Evolutionary conservation across 2,329 filamentous ascomycete species (phyloP), one percentile per base, ranked within the genome.

Genomic region (Fusarium goolgardi): DNA sequence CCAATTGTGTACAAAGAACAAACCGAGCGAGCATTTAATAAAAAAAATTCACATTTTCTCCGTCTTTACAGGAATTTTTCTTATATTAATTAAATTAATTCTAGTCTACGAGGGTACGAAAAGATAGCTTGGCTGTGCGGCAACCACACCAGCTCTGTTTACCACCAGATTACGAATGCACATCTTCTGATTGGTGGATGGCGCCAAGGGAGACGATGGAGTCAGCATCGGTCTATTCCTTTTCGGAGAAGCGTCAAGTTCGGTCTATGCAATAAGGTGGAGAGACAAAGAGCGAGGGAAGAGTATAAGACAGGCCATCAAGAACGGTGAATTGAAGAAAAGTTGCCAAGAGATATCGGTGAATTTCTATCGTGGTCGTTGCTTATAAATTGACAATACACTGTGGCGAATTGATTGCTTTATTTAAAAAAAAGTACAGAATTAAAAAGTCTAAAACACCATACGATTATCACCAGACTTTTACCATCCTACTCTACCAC

Each of bases 131-230:
- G 13, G 6, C 16, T 10, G 16, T 16, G 55, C 39, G 40, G 12
- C 56, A 45, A 32, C 45, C 40, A 59, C 45, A 34, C 34, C 44
- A 18, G 40, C 49, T 57, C 44, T 66, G 44, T 53, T 75, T 71
- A 76, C 73, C 39, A 63, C n/a, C 50, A 6, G 75, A 67, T 78
- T 75, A 78, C 76, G 76, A 78, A 78, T 77, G 55, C 58, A 65
- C 54, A 55, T 31, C 7, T 27, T 45, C 55, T 75, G 70, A 78
- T 78, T 78, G 77, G 77, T 32, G 41, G 20, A 41, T 15, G 15
- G 10, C 32, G 13, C 15, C 11, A 21, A 16, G 34, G 7, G n/a
- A 32, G 37, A 16, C 13, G 39, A 50, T 49, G 45, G 47, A 46
- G 35, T 50, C 50, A 50, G 66, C 29, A 29, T 66, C 62, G 65